Evolutionary conservation across 2,329 filamentous ascomycete species (phyloP).

Genomic region (Catunica adiposa): DNA sequence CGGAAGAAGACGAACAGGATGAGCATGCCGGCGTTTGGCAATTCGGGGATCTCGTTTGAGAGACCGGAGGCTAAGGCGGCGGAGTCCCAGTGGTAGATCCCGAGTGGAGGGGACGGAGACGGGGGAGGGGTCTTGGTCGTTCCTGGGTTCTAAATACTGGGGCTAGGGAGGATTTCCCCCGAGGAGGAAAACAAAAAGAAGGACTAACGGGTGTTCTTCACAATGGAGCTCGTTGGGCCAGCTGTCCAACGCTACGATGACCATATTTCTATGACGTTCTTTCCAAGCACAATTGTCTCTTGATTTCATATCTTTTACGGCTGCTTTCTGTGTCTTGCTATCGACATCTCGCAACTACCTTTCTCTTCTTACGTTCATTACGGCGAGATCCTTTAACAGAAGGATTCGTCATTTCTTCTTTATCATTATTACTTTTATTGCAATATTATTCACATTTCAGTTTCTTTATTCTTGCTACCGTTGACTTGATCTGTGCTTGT

Average conservation of each 20-base stretch:
- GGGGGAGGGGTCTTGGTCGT: background rate
- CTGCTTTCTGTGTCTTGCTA: background rate
- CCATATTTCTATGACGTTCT: slow-evolving; percentile 1
- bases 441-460: background rate
- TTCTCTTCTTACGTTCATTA: slow-evolving; percentile 3
- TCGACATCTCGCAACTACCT: background rate
- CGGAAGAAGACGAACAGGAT: slow-evolving; percentile 8
- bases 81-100: background rate
- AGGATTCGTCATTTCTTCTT: background rate
- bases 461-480: background rate
- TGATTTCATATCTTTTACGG: background rate
- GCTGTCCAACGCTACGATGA: slow-evolving; percentile 7
- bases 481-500: no score
- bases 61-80: background rate
- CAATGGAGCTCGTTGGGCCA: slow-evolving; percentile 2
- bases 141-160: no score
- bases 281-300: background rate
- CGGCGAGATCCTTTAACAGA: background rate
- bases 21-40: slow-evolving; percentile 12
- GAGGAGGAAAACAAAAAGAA: background rate
- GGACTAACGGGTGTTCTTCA: background rate
- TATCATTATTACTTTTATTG: background rate
- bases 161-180: background rate
- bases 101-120: background rate
- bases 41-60: background rate